Evolutionary conservation across 2,329 filamentous ascomycete genomes (phyloP).

Genomic region (Hypoxylon sp.): DNA sequence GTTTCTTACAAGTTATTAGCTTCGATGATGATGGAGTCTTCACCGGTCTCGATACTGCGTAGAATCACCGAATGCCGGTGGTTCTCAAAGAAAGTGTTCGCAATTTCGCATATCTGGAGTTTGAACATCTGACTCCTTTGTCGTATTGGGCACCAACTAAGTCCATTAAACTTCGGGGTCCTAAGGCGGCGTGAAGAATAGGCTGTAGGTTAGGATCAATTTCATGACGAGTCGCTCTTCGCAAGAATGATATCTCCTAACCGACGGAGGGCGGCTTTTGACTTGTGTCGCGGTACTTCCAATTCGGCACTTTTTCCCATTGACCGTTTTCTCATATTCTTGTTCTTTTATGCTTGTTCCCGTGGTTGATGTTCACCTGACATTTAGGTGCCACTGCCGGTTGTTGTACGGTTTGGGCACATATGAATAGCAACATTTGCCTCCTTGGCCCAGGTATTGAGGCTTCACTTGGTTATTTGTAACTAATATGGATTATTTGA

Average conservation of each 20-base stretch:
- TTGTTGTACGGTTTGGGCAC: slow-evolving; percentile 24
- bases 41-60: background rate
- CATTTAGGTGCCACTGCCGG: slow-evolving; percentile 9
- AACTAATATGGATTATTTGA: slow-evolving; percentile 27
- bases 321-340: slow-evolving; percentile 4
- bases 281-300: slow-evolving; percentile 5
- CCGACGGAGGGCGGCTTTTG: slow-evolving; percentile 18
- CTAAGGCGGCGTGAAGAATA: slow-evolving; percentile 6
- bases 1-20: background rate
- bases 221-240: slow-evolving; percentile 18
- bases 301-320: slow-evolving; percentile 30
- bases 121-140: slow-evolving; percentile 11
- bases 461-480: slow-evolving; percentile 27
- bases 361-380: slow-evolving; percentile 13
- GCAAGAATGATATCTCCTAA: slow-evolving; percentile 1
- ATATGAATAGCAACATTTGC: slow-evolving; percentile 19
- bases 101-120: background rate
- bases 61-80: slow-evolving; percentile 6
- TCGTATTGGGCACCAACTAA: slow-evolving; percentile 38
- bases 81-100: background rate
- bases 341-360: slow-evolving; percentile 4
- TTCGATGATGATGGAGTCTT: background rate
- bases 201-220: slow-evolving; percentile 7
- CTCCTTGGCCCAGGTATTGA: slow-evolving; percentile 29
- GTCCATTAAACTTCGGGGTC: background rate